phyloP scores from a whole-genome alignment of 495 filamentous ascomycete species.

The Penicillium odoratum region DNA sequence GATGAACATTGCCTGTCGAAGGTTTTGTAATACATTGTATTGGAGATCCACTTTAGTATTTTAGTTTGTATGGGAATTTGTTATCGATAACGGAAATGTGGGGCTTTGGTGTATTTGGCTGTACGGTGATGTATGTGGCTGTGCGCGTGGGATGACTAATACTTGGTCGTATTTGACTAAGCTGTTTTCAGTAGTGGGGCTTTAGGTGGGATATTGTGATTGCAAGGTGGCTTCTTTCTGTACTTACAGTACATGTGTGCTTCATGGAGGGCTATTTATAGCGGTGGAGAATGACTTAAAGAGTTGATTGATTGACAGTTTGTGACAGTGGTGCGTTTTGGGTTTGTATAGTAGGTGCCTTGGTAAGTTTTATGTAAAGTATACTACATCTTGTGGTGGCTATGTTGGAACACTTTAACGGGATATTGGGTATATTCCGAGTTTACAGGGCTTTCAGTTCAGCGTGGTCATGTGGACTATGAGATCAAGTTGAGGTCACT shows the following conservation, averaged over 20 bases:
- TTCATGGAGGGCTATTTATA: slow-evolving; percentile 4
- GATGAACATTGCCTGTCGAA: background rate
- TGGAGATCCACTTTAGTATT: background rate
- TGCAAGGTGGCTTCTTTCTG: background rate
- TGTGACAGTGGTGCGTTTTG: background rate
- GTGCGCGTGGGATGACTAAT: slow-evolving; percentile 1
- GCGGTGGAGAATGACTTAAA: background rate
- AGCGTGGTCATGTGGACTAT: background rate
- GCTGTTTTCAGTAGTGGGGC: background rate
- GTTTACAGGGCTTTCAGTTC: background rate
- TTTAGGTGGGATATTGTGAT: background rate
- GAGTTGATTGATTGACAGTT: background rate
- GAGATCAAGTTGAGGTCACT: background rate
- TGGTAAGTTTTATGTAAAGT: background rate
- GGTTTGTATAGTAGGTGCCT: slow-evolving; percentile 1
- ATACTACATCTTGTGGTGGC: slow-evolving; percentile 4
- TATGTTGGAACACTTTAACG: background rate
- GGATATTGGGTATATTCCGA: background rate
- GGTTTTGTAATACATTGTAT: background rate
- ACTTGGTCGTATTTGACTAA: background rate
- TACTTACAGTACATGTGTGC: background rate
- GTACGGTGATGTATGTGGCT: slow-evolving; percentile 6
- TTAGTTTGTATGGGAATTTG: background rate
- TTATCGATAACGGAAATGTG: slow-evolving; percentile 13
- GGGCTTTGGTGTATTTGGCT: background rate